Base-by-base conservation (phyloP, 2,329 filamentous ascomycete genomes). In the Stemphylium beticola region DNA sequence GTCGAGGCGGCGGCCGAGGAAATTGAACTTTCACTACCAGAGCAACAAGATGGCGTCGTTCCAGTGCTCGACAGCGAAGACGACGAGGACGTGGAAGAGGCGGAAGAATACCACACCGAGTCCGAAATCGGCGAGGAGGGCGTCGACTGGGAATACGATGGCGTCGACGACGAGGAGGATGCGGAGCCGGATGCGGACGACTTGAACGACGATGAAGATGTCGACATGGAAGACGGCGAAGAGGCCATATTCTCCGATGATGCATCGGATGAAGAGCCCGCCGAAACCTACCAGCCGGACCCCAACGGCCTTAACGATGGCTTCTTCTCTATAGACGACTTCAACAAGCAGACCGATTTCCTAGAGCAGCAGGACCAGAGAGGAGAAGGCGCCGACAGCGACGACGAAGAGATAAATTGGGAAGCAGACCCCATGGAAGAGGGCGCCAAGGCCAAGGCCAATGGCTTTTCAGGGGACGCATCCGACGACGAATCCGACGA, bases 271-370 rank as follows among this genome's bases (percentile, higher is more conserved):
- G 66, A 82, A 17, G 77, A 81, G 39, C 74, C 79, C 4, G 74
- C 77, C 1, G 82, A 83, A 43, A 83, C 84, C 34, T 88, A 88
- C 55, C 78, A 86, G 8, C 82, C 87, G 64, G 92, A 98, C 68
- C 87, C 87, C 4, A 83, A 95, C 69, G 92, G 92, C 6, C 85
- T 99, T 29, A 98, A 99, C 69, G 95, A 99, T 71, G 93, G 92
- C 4, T 99, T 99, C 79, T 99, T 99, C 78, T 96, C 92, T 14
- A 93, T 99, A 67, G 93, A 98, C 68, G 87, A 96, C 55, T 99
- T 99, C 83, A 99, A 99, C 81, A 91, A 89, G 72, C 91, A 96
- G 72, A 91, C 92, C 2, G 91, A 96, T 68, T 89, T 89, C 71
- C 87, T 97, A 43, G 95, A 99, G 75, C 87, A 91, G 61, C 89